A percentile compares a stretch with the other conserved stretches of the same genome.
These are phyloP conservation scores for Phytophthora europaea DNA, from an alignment of 352 stramenopile genomes.

Conservation along the genomic window DNA sequence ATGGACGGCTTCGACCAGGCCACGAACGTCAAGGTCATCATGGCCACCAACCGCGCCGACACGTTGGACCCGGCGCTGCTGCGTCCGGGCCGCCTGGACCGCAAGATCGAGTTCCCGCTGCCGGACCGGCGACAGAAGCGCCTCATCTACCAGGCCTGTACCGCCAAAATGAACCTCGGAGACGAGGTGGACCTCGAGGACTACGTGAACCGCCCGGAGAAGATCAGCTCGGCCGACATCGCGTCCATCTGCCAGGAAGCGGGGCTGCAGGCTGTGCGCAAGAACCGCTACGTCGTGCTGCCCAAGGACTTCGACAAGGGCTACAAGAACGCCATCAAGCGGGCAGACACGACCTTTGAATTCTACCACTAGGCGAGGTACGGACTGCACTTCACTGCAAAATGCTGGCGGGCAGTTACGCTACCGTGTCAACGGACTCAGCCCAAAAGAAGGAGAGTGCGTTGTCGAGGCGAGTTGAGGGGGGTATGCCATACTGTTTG, in stretches of 20 bases:
- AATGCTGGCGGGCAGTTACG: neutral
- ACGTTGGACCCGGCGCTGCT: conserved; percentile 99
- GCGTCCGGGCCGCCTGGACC: conserved; percentile 97
- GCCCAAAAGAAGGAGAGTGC: neutral
- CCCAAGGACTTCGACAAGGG: conserved; percentile 99
- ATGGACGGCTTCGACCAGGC: conserved; percentile 99
- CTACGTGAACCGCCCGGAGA: conserved; percentile 99
- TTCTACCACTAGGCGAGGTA: conserved; percentile 95
- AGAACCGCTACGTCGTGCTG: conserved; percentile 99
- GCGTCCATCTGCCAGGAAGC: conserved; percentile 99
- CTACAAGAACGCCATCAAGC: conserved; percentile 99
- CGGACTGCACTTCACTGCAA: neutral
- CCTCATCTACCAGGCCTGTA: conserved; percentile 99
- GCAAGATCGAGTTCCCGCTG: conserved; percentile 99
- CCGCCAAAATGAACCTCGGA: conserved; percentile 99
- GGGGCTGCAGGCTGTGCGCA: conserved; percentile 98
- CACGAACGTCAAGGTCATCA: conserved; percentile 99
- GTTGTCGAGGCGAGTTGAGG: conserved; percentile 1
- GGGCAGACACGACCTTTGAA: conserved; percentile 98
- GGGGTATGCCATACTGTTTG: neutral
- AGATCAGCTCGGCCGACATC: conserved; percentile 99
- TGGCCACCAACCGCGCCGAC: conserved; percentile 99
- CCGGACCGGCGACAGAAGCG: conserved; percentile 99
- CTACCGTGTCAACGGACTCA: neutral
- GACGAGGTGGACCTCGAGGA: conserved; percentile 99